These are phyloP conservation scores for Cladosporium sp. DNA, from an alignment of 2,329 filamentous ascomycete species.

Conservation along the genomic window DNA sequence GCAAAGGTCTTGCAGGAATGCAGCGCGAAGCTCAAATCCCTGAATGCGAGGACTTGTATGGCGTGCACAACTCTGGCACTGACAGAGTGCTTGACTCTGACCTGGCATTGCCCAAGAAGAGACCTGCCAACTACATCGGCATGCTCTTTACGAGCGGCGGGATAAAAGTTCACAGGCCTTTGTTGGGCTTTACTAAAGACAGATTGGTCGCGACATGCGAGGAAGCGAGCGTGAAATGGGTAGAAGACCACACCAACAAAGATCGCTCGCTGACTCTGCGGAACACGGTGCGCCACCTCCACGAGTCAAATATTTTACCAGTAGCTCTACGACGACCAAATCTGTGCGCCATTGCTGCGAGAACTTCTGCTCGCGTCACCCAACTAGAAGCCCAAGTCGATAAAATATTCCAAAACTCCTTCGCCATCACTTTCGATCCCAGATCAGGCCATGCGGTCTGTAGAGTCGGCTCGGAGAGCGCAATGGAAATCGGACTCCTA, in stretches of 20 bases:
- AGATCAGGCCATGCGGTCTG: conserved; percentile 28
- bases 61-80: conserved; percentile 50
- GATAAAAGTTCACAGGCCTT: conserved; percentile 62
- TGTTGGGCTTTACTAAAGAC: conserved; percentile 67
- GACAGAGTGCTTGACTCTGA: conserved; percentile 28
- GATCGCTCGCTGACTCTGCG: conserved; percentile 72
- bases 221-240: conserved; percentile 65
- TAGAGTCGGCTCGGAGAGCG: not conserved
- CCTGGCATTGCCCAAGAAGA: not conserved
- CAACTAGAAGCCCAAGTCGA: conserved; percentile 52
- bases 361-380: conserved; percentile 44
- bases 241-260: conserved; percentile 78
- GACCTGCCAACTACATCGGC: not conserved
- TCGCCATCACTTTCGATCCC: conserved; percentile 43
- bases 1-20: conserved; percentile 56
- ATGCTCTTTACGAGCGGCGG: conserved; percentile 58
- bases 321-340: conserved; percentile 62
- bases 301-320: conserved; percentile 59
- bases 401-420: conserved; percentile 49
- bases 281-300: conserved; percentile 73
- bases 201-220: conserved; percentile 71
- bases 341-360: conserved; percentile 58
- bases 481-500: not conserved
- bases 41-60: conserved; percentile 72
- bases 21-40: conserved; percentile 54